Percentiles rank a stretch among this genome's conserved stretches.
phyloP scores from a whole-genome alignment of 176 grass and related monocot species.

The Musa itinerans region DNA sequence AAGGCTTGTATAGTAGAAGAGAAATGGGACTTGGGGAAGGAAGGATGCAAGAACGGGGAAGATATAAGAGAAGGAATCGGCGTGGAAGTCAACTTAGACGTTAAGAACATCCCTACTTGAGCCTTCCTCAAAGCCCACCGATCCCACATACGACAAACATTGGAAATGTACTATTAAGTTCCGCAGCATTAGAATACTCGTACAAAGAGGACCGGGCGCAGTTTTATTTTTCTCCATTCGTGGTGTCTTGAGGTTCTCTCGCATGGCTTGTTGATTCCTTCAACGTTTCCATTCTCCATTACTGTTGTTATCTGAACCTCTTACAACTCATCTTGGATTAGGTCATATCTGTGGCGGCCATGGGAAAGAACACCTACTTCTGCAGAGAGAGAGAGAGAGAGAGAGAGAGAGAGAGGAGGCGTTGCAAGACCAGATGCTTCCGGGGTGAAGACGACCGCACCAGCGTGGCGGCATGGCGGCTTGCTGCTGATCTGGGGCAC shows the following conservation, averaged over 20 bases:
- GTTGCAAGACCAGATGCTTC: not conserved
- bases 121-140: constrained; percentile 25
- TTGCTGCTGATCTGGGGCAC: not conserved
- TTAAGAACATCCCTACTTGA: constrained; percentile 20
- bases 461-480: not conserved
- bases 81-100: constrained; percentile 7
- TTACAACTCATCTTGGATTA: not conserved
- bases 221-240: not conserved
- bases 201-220: not conserved
- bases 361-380: too few species aligned
- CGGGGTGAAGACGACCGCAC: not conserved
- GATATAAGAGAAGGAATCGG: not conserved
- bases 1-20: too few species aligned
- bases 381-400: too few species aligned
- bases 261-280: not conserved
- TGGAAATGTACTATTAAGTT: not conserved
- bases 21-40: too few species aligned
- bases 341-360: not conserved
- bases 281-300: not conserved
- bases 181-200: not conserved
- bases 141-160: constrained; percentile 2
- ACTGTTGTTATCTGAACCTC: not conserved
- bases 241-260: not conserved
- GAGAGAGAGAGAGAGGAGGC: too few species aligned
- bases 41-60: not conserved